These are phyloP conservation scores for Rubia yunnanensis DNA, from an alignment of 257 asterid genomes.

Conservation along the genomic window DNA sequence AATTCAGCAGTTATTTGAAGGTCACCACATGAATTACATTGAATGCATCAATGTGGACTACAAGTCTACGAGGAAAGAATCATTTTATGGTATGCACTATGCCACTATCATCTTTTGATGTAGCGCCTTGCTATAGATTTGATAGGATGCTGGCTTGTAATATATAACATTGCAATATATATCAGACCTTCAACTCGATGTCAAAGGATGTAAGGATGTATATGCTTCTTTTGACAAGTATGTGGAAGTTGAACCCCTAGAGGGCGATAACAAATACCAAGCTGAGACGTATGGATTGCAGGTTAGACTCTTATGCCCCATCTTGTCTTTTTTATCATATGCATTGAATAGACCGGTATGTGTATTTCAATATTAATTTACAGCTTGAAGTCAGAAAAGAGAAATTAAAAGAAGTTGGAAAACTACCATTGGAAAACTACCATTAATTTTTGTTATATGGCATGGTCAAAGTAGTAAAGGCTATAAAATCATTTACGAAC, in stretches of 20 bases:
- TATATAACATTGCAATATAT: conserved; percentile 12
- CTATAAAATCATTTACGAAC: background rate
- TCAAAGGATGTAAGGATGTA: conserved; percentile 70
- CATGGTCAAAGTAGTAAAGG: background rate
- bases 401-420: background rate
- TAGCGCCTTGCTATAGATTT: background rate
- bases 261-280: conserved; percentile 73
- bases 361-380: background rate
- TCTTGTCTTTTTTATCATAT: background rate
- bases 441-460: background rate
- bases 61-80: conserved; percentile 81
- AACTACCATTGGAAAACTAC: no score
- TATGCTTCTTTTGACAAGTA: conserved; percentile 80
- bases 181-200: conserved; percentile 80
- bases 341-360: background rate
- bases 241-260: conserved; percentile 78
- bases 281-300: conserved; percentile 70
- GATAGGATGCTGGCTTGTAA: conserved; percentile 1
- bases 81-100: conserved; percentile 57
- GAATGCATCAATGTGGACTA: conserved; percentile 78
- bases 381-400: background rate
- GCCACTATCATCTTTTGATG: conserved; percentile 1
- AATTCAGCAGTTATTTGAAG: conserved; percentile 76
- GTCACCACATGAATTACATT: conserved; percentile 81
- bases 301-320: conserved; percentile 24